A percentile compares a stretch with the other conserved stretches of the same genome.
Evolutionary conservation across 2,329 filamentous ascomycete genomes (phyloP).

Genomic region (Pyrenophora teres): DNA sequence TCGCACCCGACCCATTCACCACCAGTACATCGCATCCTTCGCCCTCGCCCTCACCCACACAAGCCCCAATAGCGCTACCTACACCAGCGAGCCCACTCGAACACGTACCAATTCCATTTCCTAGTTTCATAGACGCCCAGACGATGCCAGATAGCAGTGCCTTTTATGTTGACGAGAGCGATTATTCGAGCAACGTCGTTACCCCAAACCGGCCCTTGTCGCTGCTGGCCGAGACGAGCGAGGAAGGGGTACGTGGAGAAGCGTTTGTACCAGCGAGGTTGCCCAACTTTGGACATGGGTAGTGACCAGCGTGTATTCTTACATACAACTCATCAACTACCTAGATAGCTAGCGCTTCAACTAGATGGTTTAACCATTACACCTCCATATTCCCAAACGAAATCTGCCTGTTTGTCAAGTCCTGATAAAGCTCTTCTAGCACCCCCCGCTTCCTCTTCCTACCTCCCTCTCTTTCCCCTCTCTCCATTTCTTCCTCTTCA

Average conservation of each 20-base stretch:
- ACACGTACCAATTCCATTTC: constrained; percentile 16
- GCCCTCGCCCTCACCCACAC: constrained; percentile 20
- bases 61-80: constrained; percentile 13
- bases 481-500: constrained; percentile 49
- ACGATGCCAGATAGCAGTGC: constrained; percentile 39
- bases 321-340: too few relatives aligned
- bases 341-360: too few relatives aligned
- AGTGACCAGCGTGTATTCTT: background rate
- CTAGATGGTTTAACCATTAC: constrained; percentile 1
- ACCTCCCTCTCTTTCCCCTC: constrained; percentile 39
- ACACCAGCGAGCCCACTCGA: constrained; percentile 24
- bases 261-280: constrained; percentile 43
- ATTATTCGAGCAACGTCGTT: constrained; percentile 32
- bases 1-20: constrained; percentile 42
- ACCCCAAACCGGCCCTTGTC: constrained; percentile 34
- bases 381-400: constrained; percentile 55
- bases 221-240: constrained; percentile 12
- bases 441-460: constrained; percentile 73
- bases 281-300: constrained; percentile 35
- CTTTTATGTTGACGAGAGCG: constrained; percentile 37
- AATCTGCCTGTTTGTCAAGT: constrained; percentile 73
- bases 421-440: constrained; percentile 78
- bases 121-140: constrained; percentile 33
- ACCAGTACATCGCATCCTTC: constrained; percentile 13
- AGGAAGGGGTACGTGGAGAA: constrained; percentile 14